Percentiles rank a stretch among this genome's conserved stretches.
phyloP scores from a whole-genome alignment of 2,329 filamentous ascomycete genomes.

The Cordyceps farinosa region DNA sequence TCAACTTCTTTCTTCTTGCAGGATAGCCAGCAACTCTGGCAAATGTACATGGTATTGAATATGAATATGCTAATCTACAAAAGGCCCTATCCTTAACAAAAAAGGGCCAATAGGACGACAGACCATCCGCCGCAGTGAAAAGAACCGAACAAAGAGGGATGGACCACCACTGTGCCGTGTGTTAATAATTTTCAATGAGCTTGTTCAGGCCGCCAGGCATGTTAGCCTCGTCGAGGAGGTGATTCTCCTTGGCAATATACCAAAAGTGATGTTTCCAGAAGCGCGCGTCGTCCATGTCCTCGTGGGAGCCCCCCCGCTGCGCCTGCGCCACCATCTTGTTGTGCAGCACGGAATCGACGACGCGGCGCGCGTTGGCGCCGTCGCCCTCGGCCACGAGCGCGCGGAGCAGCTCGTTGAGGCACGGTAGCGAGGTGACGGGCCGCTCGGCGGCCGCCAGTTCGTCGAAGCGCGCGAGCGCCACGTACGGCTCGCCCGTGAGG shows the following conservation, averaged over 20 bases:
- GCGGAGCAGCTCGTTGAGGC: conserved; percentile 42
- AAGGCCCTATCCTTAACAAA: background rate
- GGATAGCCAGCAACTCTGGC: background rate
- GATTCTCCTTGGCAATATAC: conserved; percentile 41
- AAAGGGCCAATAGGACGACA: background rate
- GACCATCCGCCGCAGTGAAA: background rate
- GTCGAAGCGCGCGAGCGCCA: conserved; percentile 48
- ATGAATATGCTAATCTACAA: background rate
- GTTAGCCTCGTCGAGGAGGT: conserved; percentile 32
- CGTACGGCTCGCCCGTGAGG: conserved; percentile 44
- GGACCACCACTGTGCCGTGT: too few species aligned
- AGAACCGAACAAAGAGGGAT: background rate
- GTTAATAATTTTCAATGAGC: conserved; percentile 13
- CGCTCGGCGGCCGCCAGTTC: conserved; percentile 39
- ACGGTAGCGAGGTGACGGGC: conserved; percentile 40
- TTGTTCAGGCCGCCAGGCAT: conserved; percentile 22
- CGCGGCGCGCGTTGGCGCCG: conserved; percentile 28
- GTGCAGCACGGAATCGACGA: conserved; percentile 32
- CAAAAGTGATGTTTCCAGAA: conserved; percentile 51
- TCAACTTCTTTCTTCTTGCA: too few species aligned
- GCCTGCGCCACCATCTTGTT: conserved; percentile 25
- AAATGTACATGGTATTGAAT: conserved; percentile 11
- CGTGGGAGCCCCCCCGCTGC: conserved; percentile 21
- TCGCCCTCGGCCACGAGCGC: conserved; percentile 28
- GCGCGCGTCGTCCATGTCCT: conserved; percentile 25